These are phyloP conservation scores for Mesotaenium endlicherianum DNA, from an alignment of 139 green algal species.

Conservation along the genomic window DNA sequence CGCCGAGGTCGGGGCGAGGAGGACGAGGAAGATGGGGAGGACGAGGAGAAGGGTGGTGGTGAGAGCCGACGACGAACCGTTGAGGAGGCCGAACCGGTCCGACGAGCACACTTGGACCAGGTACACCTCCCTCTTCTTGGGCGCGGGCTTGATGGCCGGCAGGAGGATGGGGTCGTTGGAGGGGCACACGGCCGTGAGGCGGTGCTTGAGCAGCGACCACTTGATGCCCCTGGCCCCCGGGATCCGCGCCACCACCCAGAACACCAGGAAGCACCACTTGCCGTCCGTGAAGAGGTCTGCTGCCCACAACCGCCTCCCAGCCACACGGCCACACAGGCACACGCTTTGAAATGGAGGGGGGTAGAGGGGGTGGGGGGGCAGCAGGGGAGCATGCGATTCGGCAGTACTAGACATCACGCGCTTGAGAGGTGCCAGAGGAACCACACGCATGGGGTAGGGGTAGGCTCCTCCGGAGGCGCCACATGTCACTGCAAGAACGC, in stretches of 20 bases:
- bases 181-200: conserved; percentile 29
- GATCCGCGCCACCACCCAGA: conserved; percentile 32
- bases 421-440: no score
- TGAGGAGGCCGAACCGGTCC: conserved; percentile 35
- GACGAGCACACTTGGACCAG: conserved; percentile 39
- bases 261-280: conserved; percentile 41
- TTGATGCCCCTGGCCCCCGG: conserved; percentile 14
- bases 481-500: no score
- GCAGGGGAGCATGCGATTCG: not conserved
- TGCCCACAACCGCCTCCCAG: no score
- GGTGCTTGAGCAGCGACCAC: conserved; percentile 46
- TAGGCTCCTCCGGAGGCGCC: no score
- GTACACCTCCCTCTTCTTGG: conserved; percentile 15
- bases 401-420: not conserved
- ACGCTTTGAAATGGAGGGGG: not conserved
- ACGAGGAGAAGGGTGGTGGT: no score
- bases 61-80: no score
- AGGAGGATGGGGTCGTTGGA: conserved; percentile 23
- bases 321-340: not conserved
- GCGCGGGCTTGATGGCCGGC: not conserved
- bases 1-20: no score
- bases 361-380: not conserved
- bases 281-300: conserved; percentile 45
- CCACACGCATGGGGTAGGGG: no score
- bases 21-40: no score